These are phyloP conservation scores for Penicillium sp. DNA, from an alignment of 2,329 filamentous ascomycete genomes.

Conservation along the genomic window DNA sequence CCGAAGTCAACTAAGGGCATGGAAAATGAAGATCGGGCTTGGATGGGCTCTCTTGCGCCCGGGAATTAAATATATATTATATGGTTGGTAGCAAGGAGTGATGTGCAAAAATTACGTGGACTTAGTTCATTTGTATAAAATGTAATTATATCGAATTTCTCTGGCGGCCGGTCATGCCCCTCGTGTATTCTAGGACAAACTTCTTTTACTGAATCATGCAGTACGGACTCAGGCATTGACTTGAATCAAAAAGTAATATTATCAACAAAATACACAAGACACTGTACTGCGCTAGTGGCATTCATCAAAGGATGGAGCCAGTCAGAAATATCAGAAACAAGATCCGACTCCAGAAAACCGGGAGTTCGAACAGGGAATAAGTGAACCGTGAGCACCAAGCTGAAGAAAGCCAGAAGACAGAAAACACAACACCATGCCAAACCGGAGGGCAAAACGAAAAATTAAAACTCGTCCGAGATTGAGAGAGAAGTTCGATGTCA, in stretches of 20 bases:
- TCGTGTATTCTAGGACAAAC: no score
- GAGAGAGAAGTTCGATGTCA: slow-evolving; percentile 13
- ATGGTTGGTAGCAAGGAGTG: no score
- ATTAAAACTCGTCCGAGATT: slow-evolving; percentile 20
- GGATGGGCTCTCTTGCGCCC: slow-evolving; percentile 38
- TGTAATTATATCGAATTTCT: not conserved
- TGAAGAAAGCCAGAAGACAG: slow-evolving; percentile 19
- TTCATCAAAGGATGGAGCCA: not conserved
- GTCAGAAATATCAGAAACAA: not conserved
- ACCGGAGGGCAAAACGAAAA: slow-evolving; percentile 16
- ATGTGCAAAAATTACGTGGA: no score
- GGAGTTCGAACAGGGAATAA: slow-evolving; percentile 21
- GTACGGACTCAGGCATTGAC: not conserved
- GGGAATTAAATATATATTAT: no score
- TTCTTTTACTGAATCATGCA: no score
- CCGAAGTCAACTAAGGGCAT: slow-evolving; percentile 15
- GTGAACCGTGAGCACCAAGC: slow-evolving; percentile 21
- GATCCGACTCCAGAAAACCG: slow-evolving; percentile 8
- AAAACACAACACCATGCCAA: slow-evolving; percentile 24
- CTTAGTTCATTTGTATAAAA: not conserved
- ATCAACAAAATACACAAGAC: not conserved
- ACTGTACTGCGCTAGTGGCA: slow-evolving; percentile 1
- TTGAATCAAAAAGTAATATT: not conserved
- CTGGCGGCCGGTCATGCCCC: no score
- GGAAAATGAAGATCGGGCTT: slow-evolving; percentile 28